Conservation (phyloP, 352 stramenopile genomes). For the Globisporangium apiculatum region DNA sequence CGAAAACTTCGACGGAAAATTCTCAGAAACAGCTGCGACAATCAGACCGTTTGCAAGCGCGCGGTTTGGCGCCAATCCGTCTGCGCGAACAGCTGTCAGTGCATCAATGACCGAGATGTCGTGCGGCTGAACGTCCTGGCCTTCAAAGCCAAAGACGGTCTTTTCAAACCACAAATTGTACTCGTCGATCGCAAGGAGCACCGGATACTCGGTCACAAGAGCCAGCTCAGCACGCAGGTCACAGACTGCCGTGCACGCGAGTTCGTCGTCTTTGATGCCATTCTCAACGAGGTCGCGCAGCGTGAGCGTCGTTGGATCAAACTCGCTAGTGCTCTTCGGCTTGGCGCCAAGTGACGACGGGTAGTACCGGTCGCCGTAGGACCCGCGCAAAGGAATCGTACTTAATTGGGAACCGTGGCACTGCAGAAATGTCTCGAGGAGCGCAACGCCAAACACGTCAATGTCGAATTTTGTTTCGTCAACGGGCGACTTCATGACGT, state of each 20-base stretch:
- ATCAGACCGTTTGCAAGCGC: conserved; percentile 79
- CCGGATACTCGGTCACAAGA: conserved; percentile 74
- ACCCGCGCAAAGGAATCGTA: conserved; percentile 49
- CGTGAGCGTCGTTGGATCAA: conserved; percentile 52
- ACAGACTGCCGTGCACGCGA: conserved; percentile 72
- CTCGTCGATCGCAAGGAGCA: conserved; percentile 84
- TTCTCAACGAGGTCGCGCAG: conserved; percentile 73
- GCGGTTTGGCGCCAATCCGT: conserved; percentile 51
- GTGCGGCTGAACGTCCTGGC: conserved; percentile 51
- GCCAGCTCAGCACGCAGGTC: conserved; percentile 75
- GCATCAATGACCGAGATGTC: conserved; percentile 82
- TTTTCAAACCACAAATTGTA: conserved; percentile 87
- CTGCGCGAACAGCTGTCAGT: conserved; percentile 55
- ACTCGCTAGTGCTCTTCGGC: conserved; percentile 55
- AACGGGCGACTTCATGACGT: conserved; percentile 80
- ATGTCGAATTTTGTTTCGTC: conserved; percentile 83
- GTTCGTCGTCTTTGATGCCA: conserved; percentile 75
- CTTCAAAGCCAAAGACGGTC: conserved; percentile 85
- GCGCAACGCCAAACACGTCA: conserved; percentile 69
- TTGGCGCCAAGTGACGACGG: conserved; percentile 60
- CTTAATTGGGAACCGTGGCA: conserved; percentile 68
- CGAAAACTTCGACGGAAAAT: conserved; percentile 66
- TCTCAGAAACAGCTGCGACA: conserved; percentile 74
- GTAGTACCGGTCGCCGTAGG: conserved; percentile 80
- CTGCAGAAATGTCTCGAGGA: conserved; percentile 75